These are phyloP conservation scores for Trichoderma erinaceum DNA, from an alignment of 495 filamentous ascomycete genomes.

Conservation along the genomic window DNA sequence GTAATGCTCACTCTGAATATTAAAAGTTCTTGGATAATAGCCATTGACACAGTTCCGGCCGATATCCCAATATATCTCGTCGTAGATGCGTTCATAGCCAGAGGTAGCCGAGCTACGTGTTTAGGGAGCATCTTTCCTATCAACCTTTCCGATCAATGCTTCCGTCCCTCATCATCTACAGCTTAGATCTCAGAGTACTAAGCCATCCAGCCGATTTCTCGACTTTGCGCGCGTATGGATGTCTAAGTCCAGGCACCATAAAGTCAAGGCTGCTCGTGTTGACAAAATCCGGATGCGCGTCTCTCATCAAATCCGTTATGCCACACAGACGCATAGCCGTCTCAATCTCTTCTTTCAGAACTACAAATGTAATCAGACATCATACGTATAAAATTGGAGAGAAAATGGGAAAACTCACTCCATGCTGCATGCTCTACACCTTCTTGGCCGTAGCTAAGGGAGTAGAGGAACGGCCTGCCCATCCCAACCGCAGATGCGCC, in stretches of 20 bases:
- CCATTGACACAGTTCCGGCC: too few relatives aligned
- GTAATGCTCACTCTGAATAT: too few relatives aligned
- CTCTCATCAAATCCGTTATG: slow-evolving; percentile 21
- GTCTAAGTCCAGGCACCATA: slow-evolving; percentile 16
- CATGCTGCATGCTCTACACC: slow-evolving; percentile 62
- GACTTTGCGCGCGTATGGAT: slow-evolving; percentile 31
- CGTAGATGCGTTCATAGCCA: too few relatives aligned
- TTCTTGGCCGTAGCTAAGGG: slow-evolving; percentile 64
- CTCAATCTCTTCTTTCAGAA: slow-evolving; percentile 35
- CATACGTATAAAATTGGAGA: neutral
- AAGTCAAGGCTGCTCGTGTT: slow-evolving; percentile 16
- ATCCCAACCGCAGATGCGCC: slow-evolving; percentile 60
- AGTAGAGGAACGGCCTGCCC: slow-evolving; percentile 57
- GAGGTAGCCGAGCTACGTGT: too few relatives aligned
- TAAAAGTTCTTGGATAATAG: too few relatives aligned
- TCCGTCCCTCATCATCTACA: neutral
- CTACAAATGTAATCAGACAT: slow-evolving; percentile 16
- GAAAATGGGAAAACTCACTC: slow-evolving; percentile 34
- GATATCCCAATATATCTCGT: too few relatives aligned
- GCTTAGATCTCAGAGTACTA: neutral
- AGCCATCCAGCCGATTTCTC: neutral
- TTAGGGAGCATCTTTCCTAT: too few relatives aligned
- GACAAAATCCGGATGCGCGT: slow-evolving; percentile 15
- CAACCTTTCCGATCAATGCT: neutral
- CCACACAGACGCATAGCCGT: slow-evolving; percentile 33